phyloP scores from a whole-genome alignment of 2,329 filamentous ascomycete genomes.

The Aureobasidium mangrovei region DNA sequence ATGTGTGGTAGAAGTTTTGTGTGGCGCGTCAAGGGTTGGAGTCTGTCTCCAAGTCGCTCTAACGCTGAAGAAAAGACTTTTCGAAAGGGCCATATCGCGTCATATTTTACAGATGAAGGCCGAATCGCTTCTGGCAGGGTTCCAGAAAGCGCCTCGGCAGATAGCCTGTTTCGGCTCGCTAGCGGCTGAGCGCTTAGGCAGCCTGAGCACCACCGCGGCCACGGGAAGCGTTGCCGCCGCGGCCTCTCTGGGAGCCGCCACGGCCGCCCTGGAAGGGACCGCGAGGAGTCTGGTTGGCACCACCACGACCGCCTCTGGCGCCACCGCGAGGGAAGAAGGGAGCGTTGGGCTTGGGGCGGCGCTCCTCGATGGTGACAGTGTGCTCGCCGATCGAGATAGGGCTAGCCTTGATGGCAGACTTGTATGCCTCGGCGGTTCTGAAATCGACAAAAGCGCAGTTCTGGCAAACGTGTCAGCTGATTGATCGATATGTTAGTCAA shows the following conservation, averaged over 20 bases:
- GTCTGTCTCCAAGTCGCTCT: slow-evolving; percentile 11
- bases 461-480: slow-evolving; percentile 37
- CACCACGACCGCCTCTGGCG: slow-evolving; percentile 34
- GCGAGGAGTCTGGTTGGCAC: slow-evolving; percentile 40
- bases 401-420: slow-evolving; percentile 73
- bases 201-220: slow-evolving; percentile 21
- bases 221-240: slow-evolving; percentile 27
- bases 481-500: background rate
- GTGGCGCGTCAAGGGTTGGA: slow-evolving; percentile 1
- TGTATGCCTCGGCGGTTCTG: slow-evolving; percentile 68
- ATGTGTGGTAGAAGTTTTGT: slow-evolving; percentile 4
- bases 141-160: background rate
- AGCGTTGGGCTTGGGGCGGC: slow-evolving; percentile 50
- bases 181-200: slow-evolving; percentile 14
- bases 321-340: slow-evolving; percentile 31
- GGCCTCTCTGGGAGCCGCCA: slow-evolving; percentile 46
- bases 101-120: slow-evolving; percentile 11
- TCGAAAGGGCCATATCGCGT: slow-evolving; percentile 11
- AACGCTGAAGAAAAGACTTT: slow-evolving; percentile 14
- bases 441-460: slow-evolving; percentile 98
- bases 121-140: background rate
- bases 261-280: slow-evolving; percentile 62
- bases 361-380: slow-evolving; percentile 78
- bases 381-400: slow-evolving; percentile 78
- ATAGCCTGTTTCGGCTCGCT: background rate